These are phyloP conservation scores for Mycena galericulata DNA, from an alignment of 768 basidiomycete species.

Conservation along the genomic window DNA sequence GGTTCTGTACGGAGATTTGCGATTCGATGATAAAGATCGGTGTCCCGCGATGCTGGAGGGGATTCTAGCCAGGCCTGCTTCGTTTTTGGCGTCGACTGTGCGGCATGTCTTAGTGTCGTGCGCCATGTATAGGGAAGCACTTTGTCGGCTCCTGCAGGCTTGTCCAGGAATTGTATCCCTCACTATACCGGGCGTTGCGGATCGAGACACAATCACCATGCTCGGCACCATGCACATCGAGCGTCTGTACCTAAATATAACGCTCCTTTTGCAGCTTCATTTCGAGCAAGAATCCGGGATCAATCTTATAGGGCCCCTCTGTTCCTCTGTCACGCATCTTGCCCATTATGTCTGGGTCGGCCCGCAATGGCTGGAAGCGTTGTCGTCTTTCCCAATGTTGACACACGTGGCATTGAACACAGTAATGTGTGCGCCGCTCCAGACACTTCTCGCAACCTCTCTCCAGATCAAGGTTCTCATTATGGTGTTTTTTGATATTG, in stretches of 20 bases:
- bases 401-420: not conserved
- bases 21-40: not conserved
- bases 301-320: not conserved
- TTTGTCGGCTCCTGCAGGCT: not conserved
- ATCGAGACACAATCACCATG: not conserved
- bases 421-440: not conserved
- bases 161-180: slow-evolving; percentile 6
- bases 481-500: not conserved
- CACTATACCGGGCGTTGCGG: not conserved
- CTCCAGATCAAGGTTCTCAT: not conserved
- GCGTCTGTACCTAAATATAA: not conserved
- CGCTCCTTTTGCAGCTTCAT: not conserved
- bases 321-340: not conserved
- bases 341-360: not conserved
- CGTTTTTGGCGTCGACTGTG: slow-evolving; percentile 1
- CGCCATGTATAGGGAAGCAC: not conserved
- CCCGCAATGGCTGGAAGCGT: not conserved
- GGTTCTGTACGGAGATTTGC: not conserved
- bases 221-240: slow-evolving; percentile 1
- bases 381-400: not conserved
- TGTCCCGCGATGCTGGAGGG: not conserved
- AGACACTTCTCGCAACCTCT: not conserved
- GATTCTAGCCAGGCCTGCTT: not conserved
- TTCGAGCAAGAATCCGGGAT: not conserved
- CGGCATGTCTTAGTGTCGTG: slow-evolving; percentile 6